Evolutionary conservation across 441 rosid genomes (phyloP), one percentile per base, ranked within the genome.

Genomic region (Flueggea neowawraea): DNA sequence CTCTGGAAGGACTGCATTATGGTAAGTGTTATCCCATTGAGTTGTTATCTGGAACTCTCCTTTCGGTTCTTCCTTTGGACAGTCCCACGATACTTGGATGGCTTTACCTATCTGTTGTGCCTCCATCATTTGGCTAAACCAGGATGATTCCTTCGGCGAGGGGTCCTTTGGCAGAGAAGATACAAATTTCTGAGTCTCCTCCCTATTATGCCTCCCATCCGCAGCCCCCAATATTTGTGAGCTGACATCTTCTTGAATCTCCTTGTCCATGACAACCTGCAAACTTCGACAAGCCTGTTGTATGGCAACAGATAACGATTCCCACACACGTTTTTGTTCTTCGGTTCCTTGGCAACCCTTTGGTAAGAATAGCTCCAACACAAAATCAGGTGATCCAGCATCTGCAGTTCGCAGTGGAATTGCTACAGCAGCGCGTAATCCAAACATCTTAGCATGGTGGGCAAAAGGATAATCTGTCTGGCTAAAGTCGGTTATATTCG

Each of bases 11-110:
- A 45, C 63, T 31, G 54, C 61, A 41, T 64, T 50, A 2, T 16
- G 68, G 66, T 70, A 22, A 22, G 28, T 41, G 44, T 69, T 65
- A 48, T 72, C 80, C 80, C 66, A 68, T 58, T 71, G 52, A 53
- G 57, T 64, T 11, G 68, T 68, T 32, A 71, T 63, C 65, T 69
- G 73, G 65, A 86, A 83, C 48, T 83, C 87, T 81, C 84, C 91
- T 61, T 74, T 76, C 6, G 84, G 81, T 54, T 80, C 89, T 83
- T 82, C 84, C 67, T 80, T 69, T 55, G 67, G 82, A 63, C 54
- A 74, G 65, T 87, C 86, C 88, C 86, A 80, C 15, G 70, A 57
- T 55, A 69, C 56, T 16, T 55, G 33, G 22, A 50, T 44, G 44
- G 60, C 63, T 57, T 67, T 60, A 33, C 76, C 72, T 57, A 71